Base-by-base conservation (phyloP, 768 basidiomycete genomes). In the Naganishia vishniacii region DNA sequence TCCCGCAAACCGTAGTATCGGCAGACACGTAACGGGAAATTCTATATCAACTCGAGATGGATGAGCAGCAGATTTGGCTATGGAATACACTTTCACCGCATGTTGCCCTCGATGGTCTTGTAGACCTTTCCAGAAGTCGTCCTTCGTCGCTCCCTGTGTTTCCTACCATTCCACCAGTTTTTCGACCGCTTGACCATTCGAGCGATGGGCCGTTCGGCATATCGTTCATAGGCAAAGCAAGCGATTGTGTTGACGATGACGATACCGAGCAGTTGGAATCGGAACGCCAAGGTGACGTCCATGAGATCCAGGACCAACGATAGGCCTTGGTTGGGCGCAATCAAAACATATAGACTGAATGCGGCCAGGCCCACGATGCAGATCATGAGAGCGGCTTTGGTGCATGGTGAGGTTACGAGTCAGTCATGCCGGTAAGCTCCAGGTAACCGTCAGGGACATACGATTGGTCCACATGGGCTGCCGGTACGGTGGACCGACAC, bases 401-500 rank as follows among this genome's bases (percentile, higher is more conserved):
- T 28, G 71, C n/a, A 41, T 60, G 15, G 37, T 34, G 3, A 34
- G 26, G 20, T 32, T 18, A 15, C 18, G 11, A 41, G 40, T 28
- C n/a, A 23, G 31, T 32, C 37, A 34, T 23, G 34, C 11, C n/a
- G n/a, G n/a, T n/a, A n/a, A n/a, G n/a, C n/a, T n/a, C n/a, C n/a
- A n/a, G n/a, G n/a, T n/a, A n/a, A n/a, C n/a, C n/a, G n/a, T n/a
- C n/a, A n/a, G 1, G 31, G 2, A 73, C 85, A 62, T 73, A 93
- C 93, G 84, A 73, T 99, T 99, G 16, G 92, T 89, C 84, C 88
- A 91, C 83, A 98, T 89, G 26, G 91, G 83, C 77, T 89, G 88
- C 53, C 95, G 84, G 77, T 94, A 99, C 4, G 95, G 95, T 3
- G 93, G 93, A 0, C 95, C 95, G 69, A 98, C 95, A 75, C 90